phyloP scores from a whole-genome alignment of 75 land plant genomes.

The Pinus tabuliformis region DNA sequence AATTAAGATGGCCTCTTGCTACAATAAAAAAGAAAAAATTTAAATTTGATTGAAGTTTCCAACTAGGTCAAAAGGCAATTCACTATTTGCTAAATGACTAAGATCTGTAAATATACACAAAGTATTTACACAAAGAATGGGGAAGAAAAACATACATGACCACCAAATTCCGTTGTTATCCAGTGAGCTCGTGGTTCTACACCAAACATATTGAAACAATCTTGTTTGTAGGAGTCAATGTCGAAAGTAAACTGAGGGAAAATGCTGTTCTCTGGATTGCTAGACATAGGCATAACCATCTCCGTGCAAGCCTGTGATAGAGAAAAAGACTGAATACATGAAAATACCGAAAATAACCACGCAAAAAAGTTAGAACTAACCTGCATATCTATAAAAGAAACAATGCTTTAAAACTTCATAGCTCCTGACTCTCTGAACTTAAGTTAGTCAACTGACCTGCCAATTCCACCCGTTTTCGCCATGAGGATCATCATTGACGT shows the following conservation, averaged over 20 bases:
- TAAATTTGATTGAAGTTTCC: neutral
- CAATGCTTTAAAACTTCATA: neutral
- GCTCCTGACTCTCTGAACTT: neutral
- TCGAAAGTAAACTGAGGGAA: slow-evolving; percentile 63
- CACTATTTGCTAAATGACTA: slow-evolving; percentile 22
- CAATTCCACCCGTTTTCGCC: slow-evolving; percentile 92
- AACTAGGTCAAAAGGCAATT: neutral
- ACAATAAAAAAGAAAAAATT: neutral
- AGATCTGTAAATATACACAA: slow-evolving; percentile 74
- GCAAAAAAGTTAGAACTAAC: neutral
- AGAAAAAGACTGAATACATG: neutral
- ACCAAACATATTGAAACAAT: slow-evolving; percentile 44
- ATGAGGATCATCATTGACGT: slow-evolving; percentile 75
- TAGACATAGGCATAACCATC: slow-evolving; percentile 97
- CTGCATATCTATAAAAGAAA: neutral
- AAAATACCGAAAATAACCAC: neutral
- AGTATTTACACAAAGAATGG: slow-evolving; percentile 28
- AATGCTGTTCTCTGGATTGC: slow-evolving; percentile 71
- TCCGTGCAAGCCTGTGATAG: slow-evolving; percentile 86
- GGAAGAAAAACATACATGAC: slow-evolving; percentile 62
- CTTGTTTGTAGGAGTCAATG: slow-evolving; percentile 36
- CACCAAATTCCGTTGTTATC: slow-evolving; percentile 92
- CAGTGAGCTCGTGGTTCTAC: slow-evolving; percentile 79
- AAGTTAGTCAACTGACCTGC: slow-evolving; percentile 53
- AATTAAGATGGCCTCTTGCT: neutral